A percentile compares a stretch with the other conserved stretches of the same genome.
phyloP scores from a whole-genome alignment of 1,139 yeast genomes.

The Yamadazyma membranifaciens region DNA sequence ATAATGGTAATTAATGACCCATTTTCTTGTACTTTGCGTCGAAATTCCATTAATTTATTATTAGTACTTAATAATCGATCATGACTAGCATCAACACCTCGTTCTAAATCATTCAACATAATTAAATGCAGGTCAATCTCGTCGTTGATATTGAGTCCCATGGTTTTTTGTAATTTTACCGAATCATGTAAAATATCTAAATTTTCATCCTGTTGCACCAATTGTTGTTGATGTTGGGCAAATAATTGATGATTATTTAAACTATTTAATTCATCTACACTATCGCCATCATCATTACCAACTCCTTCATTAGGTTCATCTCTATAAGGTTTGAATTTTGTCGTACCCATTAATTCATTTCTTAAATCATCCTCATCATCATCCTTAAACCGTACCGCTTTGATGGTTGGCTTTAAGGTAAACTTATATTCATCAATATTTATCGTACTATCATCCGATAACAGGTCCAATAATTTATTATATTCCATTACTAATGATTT shows the following conservation, averaged over 20 bases:
- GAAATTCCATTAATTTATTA: constrained; percentile 51
- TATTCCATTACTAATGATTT: constrained; percentile 22
- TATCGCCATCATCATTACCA: neutral
- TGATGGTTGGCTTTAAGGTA: constrained; percentile 10
- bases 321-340: constrained; percentile 37
- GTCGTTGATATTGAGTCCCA: constrained; percentile 62
- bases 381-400: constrained; percentile 54
- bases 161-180: constrained; percentile 60
- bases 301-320: constrained; percentile 32
- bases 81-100: constrained; percentile 57
- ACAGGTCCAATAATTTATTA: constrained; percentile 18
- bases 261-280: neutral
- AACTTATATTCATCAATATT: constrained; percentile 39
- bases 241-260: constrained; percentile 53
- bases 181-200: constrained; percentile 58
- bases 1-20: constrained; percentile 72
- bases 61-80: constrained; percentile 54
- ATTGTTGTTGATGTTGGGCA: constrained; percentile 66
- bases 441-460: constrained; percentile 29
- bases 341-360: constrained; percentile 18
- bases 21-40: constrained; percentile 59
- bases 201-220: constrained; percentile 62
- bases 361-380: constrained; percentile 14
- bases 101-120: constrained; percentile 67
- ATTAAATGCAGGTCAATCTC: constrained; percentile 72